Base-by-base conservation (phyloP, 768 basidiomycete genomes). In the Amanita pallidorosea region DNA sequence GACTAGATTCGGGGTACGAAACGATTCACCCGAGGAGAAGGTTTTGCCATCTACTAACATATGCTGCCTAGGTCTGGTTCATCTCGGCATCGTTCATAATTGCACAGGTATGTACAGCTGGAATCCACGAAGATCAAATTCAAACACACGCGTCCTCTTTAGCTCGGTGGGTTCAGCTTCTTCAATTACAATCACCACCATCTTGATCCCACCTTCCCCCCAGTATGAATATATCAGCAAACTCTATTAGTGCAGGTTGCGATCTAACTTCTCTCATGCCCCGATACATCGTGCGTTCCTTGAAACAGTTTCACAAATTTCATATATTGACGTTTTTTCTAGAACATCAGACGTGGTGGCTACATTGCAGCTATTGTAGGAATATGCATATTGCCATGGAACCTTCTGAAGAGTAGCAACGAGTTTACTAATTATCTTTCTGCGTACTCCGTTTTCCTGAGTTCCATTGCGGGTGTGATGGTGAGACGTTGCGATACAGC, bases 321-420 rank as follows among this genome's bases (percentile, higher is more conserved):
- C 36, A 27, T 35, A n/a, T 15, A 11, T 25, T 15, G 34, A 48
- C 15, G 23, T 45, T 48, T 7, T 48, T 17, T 40, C n/a, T 48
- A 84, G 80, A 89, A 85, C 60, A 90, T 92, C 61, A 80, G 88
- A 18, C 77, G 88, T 17, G 88, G 90, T 25, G 88, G 88, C 13
- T 93, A 85, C 65, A 67, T 91, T 43, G 84, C 82, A n/a, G 87
- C 86, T 7, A 71, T 84, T 43, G 80, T 88, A 36, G 88, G 88
- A 4, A 60, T 89, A 29, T 77, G 72, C 64, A 87, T 87, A 70
- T 75, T 81, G 34, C 86, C 84, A 1, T 88, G 86, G 86, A 84
- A 85, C 57, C 67, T 88, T 33, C 71, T 87, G 56, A 80, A 82
- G 62, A 78, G 71, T 54, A 84, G 81, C 64, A 88, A 81, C 60